A percentile compares a stretch with the other conserved stretches of the same genome.
These are phyloP conservation scores for Punctularia strigosozonata DNA, from an alignment of 768 basidiomycete genomes.

Conservation along the genomic window DNA sequence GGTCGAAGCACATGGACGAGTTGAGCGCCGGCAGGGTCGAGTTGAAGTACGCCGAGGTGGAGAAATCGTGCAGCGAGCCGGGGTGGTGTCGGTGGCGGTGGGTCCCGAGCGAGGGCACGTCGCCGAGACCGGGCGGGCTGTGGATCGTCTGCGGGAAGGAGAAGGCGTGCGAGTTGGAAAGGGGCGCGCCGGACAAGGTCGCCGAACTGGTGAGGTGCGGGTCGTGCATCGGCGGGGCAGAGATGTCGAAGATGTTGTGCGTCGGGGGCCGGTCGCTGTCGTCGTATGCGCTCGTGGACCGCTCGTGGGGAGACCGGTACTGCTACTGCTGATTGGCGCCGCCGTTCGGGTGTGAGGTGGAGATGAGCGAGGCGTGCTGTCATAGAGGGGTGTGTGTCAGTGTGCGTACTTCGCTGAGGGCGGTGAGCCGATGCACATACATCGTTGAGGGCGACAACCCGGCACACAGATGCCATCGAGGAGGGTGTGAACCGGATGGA, in stretches of 20 bases:
- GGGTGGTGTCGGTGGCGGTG: constrained; percentile 2
- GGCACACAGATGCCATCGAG: too few species aligned
- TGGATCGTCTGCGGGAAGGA: constrained; percentile 20
- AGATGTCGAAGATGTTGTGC: constrained; percentile 57
- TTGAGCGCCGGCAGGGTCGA: constrained; percentile 39
- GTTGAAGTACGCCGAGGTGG: constrained; percentile 30
- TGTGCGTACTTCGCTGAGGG: too few species aligned
- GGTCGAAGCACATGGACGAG: constrained; percentile 39
- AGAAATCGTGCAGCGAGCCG: constrained; percentile 17
- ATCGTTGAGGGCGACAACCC: too few species aligned
- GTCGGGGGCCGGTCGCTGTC: constrained; percentile 25
- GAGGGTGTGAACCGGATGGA: too few species aligned
- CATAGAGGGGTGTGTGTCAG: too few species aligned
- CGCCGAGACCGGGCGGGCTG: constrained; percentile 11
- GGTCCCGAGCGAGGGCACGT: constrained; percentile 15
- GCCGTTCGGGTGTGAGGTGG: constrained; percentile 19
- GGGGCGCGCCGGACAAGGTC: constrained; percentile 3
- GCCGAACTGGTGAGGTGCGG: too few species aligned
- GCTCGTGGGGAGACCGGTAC: constrained; percentile 26
- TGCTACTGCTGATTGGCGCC: constrained; percentile 13
- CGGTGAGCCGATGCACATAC: too few species aligned
- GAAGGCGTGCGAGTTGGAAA: constrained; percentile 9
- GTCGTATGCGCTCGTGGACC: constrained; percentile 24
- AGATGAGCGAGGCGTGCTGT: constrained; percentile 54
- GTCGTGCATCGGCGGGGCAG: constrained; percentile 28